These are phyloP conservation scores for Comarum palustre DNA, from an alignment of 306 rosid genomes.

Conservation along the genomic window DNA sequence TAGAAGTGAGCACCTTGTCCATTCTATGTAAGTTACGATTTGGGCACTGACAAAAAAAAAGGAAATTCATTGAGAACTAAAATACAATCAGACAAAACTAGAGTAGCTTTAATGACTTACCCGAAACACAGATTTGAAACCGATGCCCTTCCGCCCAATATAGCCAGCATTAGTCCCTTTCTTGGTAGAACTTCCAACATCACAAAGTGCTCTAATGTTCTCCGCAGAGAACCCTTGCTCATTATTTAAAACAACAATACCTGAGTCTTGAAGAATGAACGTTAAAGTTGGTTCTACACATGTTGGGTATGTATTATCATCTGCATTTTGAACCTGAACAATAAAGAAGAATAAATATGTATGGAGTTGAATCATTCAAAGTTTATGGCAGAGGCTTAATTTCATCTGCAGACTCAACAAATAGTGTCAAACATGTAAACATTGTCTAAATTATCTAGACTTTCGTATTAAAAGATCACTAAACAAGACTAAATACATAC, in stretches of 20 bases:
- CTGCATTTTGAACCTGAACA: constrained; percentile 94
- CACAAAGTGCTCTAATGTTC: constrained; percentile 93
- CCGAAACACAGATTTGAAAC: constrained; percentile 96
- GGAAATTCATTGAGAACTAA: background rate
- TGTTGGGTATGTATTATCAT: constrained; percentile 75
- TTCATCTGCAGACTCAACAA: background rate
- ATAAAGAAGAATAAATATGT: constrained; percentile 18
- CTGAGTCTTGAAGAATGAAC: constrained; percentile 77
- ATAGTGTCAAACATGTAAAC: background rate
- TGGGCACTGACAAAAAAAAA: background rate
- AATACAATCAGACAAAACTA: constrained; percentile 23
- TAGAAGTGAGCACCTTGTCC: background rate
- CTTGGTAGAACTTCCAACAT: constrained; percentile 95
- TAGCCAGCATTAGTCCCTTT: constrained; percentile 87
- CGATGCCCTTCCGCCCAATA: constrained; percentile 96
- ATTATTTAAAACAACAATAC: constrained; percentile 76
- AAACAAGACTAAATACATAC: background rate
- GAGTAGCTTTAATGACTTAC: constrained; percentile 40
- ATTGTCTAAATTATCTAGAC: background rate
- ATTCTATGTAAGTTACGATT: background rate
- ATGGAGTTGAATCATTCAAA: constrained; percentile 10
- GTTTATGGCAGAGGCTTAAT: constrained; percentile 9
- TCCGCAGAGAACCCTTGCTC: constrained; percentile 78
- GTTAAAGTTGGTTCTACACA: constrained; percentile 80
- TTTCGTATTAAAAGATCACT: background rate